These are phyloP conservation scores for Auriscalpium microsporum DNA, from an alignment of 768 basidiomycete species.

Conservation along the genomic window DNA sequence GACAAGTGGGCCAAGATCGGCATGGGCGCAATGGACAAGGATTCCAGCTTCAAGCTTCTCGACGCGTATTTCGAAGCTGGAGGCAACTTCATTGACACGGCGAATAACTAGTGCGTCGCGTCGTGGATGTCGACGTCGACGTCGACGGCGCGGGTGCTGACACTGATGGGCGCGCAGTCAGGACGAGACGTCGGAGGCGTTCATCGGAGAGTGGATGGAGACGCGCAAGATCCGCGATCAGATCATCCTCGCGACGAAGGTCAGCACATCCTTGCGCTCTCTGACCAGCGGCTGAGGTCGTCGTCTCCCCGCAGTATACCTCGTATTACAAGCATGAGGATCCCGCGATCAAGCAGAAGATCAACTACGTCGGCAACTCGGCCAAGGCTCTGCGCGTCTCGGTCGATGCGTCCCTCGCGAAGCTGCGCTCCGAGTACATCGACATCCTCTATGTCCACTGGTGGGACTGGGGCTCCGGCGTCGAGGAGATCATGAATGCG, in stretches of 20 bases:
- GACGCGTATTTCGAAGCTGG: slow-evolving; percentile 30
- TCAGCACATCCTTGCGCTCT: neutral
- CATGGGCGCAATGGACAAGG: slow-evolving; percentile 28
- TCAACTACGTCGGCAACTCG: slow-evolving; percentile 37
- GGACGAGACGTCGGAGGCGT: slow-evolving; percentile 23
- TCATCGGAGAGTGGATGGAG: slow-evolving; percentile 36
- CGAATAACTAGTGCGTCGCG: slow-evolving; percentile 26
- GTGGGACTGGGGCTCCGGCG: slow-evolving; percentile 39
- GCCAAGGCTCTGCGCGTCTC: slow-evolving; percentile 26
- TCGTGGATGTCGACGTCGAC: neutral
- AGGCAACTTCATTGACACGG: slow-evolving; percentile 28
- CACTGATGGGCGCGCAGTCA: slow-evolving; percentile 7
- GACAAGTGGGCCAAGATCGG: slow-evolving; percentile 26
- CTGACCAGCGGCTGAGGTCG: neutral
- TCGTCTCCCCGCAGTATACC: slow-evolving; percentile 17
- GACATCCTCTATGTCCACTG: slow-evolving; percentile 51
- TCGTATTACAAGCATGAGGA: slow-evolving; percentile 16
- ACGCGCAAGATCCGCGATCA: slow-evolving; percentile 27
- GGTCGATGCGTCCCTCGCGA: slow-evolving; percentile 32
- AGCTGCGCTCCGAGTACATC: slow-evolving; percentile 51
- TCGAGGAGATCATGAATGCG: slow-evolving; percentile 32
- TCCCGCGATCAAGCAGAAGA: slow-evolving; percentile 18
- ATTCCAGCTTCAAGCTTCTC: slow-evolving; percentile 29
- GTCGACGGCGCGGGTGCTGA: neutral
- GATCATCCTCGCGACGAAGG: slow-evolving; percentile 26